Evolutionary conservation across 306 rosid species (phyloP), one percentile per base, ranked within the genome.

Genomic region (Abrus pulchellus): DNA sequence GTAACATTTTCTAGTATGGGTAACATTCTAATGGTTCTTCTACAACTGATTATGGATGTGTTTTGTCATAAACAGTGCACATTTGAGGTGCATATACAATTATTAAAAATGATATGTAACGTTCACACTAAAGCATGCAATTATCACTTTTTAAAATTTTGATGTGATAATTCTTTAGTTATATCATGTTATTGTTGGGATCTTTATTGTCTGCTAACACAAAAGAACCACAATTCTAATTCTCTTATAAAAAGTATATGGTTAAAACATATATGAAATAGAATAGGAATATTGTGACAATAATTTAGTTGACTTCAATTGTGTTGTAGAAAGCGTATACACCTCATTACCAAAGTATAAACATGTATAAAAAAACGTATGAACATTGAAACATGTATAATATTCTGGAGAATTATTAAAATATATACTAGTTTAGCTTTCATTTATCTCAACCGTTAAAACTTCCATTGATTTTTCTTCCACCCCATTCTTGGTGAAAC

Each of bases 1-100:
- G 32, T 73, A 54, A 28, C 9, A 33, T n/a, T 30, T 64, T 63
- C 54, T 43, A 67, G 55, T 27, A 29, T 45, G 74, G 72, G 70
- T 7, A 62, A 36, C 68, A 12, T 36, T 36, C 47, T 13, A 62
- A n/a, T 36, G 47, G 14, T n/a, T 64, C 71, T 40, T 65, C 48
- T 20, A 41, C 38, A 40, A 14, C 33, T 8, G 5, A n/a, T 11
- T 27, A 3, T 73, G 53, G 36, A 20, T 55, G 48, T 55, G n/a
- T 70, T 44, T 48, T 70, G 61, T 70, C 47, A 50, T 3, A 2
- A 49, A 33, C 13, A 30, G 5, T 13, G 30, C 43, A 62, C 47
- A 62, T 5, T 45, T 68, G 41, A 47, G 36, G 7, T 29, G 44
- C 74, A 41, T 20, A 14, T 20, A 66, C 33, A 14, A 41, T 66